Percentiles rank a stretch among this genome's conserved stretches.
phyloP scores from a whole-genome alignment of 441 rosid species.

The Biscutella laevigata region DNA sequence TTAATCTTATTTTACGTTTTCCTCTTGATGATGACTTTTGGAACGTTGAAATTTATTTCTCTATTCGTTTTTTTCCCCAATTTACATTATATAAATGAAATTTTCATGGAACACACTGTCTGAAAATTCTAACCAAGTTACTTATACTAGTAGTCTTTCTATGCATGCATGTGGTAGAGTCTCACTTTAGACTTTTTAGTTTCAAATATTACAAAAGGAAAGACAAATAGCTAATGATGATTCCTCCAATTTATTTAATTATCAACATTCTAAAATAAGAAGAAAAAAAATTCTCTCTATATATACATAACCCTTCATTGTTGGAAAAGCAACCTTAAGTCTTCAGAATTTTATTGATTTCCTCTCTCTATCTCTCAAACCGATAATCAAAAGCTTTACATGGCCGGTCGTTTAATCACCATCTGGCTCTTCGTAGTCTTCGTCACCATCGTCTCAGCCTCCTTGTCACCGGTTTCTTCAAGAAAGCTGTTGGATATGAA shows the following conservation, averaged over 20 bases:
- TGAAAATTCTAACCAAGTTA: slow-evolving; percentile 16
- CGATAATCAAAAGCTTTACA: slow-evolving; percentile 5
- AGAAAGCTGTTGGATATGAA: slow-evolving; percentile 35
- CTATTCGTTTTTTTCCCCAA: not conserved
- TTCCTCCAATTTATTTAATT: slow-evolving; percentile 11
- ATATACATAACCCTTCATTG: slow-evolving; percentile 7
- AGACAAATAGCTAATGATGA: slow-evolving; percentile 15
- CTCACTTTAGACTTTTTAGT: slow-evolving; percentile 9
- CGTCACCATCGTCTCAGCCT: slow-evolving; percentile 11
- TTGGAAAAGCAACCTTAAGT: slow-evolving; percentile 1
- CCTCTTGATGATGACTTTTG: slow-evolving; percentile 7
- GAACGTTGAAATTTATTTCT: not conserved
- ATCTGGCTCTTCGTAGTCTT: slow-evolving; percentile 12
- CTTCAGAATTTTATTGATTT: not conserved
- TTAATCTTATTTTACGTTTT: slow-evolving; percentile 5
- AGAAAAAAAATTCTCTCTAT: slow-evolving; percentile 16
- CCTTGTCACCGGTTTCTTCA: slow-evolving; percentile 20
- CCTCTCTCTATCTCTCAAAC: not conserved
- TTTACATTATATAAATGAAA: not conserved
- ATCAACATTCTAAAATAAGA: slow-evolving; percentile 13
- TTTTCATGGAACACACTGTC: slow-evolving; percentile 3
- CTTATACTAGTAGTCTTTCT: slow-evolving; percentile 2
- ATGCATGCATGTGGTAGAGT: slow-evolving; percentile 22
- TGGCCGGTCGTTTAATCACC: slow-evolving; percentile 20
- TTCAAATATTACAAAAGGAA: not conserved